phyloP scores from a whole-genome alignment of 768 basidiomycete genomes.

The Antrodiella citrinella region DNA sequence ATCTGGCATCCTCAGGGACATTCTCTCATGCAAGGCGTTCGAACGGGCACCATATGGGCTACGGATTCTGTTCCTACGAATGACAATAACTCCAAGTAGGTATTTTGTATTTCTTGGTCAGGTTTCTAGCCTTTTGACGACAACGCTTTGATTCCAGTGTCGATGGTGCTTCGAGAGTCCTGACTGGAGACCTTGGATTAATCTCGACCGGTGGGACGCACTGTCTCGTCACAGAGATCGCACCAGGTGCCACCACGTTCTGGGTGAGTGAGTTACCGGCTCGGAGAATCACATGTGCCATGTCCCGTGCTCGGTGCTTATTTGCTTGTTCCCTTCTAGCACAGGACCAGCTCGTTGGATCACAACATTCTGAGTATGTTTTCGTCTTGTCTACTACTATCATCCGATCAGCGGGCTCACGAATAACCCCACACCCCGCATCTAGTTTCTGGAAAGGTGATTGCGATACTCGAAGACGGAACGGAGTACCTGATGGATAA shows the following conservation, averaged over 20 bases:
- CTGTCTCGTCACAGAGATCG: slow-evolving; percentile 45
- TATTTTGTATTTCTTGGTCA: not conserved
- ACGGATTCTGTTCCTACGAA: slow-evolving; percentile 42
- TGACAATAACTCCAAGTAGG: slow-evolving; percentile 43
- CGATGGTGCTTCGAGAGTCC: slow-evolving; percentile 39
- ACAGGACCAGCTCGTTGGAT: slow-evolving; percentile 48
- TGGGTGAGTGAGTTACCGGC: slow-evolving; percentile 32
- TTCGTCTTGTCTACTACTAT: not conserved
- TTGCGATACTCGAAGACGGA: slow-evolving; percentile 51
- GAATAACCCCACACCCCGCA: not conserved
- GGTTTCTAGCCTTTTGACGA: not conserved
- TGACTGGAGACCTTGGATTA: slow-evolving; percentile 34
- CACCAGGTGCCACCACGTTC: slow-evolving; percentile 39
- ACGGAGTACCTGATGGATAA: slow-evolving; percentile 42
- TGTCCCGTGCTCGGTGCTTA: slow-evolving; percentile 7
- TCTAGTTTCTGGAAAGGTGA: slow-evolving; percentile 45
- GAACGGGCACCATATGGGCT: slow-evolving; percentile 36
- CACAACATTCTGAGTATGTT: slow-evolving; percentile 49
- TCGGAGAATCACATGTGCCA: not conserved
- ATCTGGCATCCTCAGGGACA: too few relatives aligned
- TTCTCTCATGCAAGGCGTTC: not conserved
- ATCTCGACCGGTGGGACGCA: slow-evolving; percentile 38
- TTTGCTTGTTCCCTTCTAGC: slow-evolving; percentile 30
- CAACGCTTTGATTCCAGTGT: slow-evolving; percentile 25
- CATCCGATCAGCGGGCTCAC: not conserved